Base-by-base conservation (phyloP, 371 early-diverging fungal species). In the Mucor irregularis region DNA sequence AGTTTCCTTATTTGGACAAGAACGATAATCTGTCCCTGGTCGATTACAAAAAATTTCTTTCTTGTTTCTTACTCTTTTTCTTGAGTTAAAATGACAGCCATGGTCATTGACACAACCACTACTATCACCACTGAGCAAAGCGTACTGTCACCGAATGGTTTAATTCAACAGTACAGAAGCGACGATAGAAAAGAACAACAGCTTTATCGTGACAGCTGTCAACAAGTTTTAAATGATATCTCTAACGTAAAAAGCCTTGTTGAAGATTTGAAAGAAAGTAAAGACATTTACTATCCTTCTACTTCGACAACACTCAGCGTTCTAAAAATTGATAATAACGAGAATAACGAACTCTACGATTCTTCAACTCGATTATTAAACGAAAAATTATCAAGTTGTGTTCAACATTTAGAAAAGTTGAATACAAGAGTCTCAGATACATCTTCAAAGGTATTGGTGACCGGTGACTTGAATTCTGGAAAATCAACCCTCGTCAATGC, bases 401-500 rank as follows among this genome's bases (percentile, higher is more conserved):
- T 60, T 62, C 76, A 39, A 78, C 94, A 97, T 65, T 76, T 96
- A 21, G 88, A 90, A 52, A 88, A 86, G 45, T 84, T 99, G 14
- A 65, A 84, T 30, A 76, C 77, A 21, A 88, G 99, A 25, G 89
- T 97, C 10, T 76, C 83, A 13, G 99, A 99, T 77, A 91, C 87
- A 26, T 89, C 90, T 19, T 94, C 93, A 53, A 90, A 91, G 71
- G 92, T 99, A 4, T 76, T 99, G 24, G 95, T 98, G 34, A 96
- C 98, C 2, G 99, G 99, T 48, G 99, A 99, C 67, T 71, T 99
- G 54, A 99, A 99, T 61, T 91, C 96, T 11, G 99, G 99, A 40
- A 99, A 99, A 76, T 87, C 88, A 24, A 96, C 98, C 1, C 89
- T 99, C 61, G 94, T 99, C 47, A 99, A 99, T 66, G 94, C 99